Evolutionary conservation across 257 asterid species (phyloP).

Genomic region (Solanum ossicruentum): DNA sequence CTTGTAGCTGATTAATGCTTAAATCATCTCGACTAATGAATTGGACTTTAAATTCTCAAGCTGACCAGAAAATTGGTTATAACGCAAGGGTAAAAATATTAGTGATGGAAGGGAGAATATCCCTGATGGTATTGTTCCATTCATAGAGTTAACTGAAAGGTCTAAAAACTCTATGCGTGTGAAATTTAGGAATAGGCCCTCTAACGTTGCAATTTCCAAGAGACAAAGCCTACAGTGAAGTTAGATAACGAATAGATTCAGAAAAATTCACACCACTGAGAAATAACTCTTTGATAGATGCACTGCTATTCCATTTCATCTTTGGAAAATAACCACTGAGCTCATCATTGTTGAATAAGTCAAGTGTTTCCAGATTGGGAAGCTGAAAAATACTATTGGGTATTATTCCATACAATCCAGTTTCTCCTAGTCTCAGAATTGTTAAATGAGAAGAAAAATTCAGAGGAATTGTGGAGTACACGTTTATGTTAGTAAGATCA

Average conservation of each 20-base stretch:
- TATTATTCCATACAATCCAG: background rate
- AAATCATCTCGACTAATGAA: background rate
- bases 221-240: background rate
- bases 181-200: background rate
- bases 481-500: background rate
- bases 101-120: background rate
- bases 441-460: slow-evolving; percentile 1
- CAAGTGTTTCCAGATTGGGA: background rate
- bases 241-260: background rate
- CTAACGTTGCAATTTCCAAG: background rate
- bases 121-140: background rate
- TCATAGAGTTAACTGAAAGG: background rate
- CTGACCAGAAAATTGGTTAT: no score
- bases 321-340: background rate
- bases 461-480: background rate
- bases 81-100: rapidly evolving
- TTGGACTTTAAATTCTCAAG: background rate
- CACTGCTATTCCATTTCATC: background rate
- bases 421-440: background rate
- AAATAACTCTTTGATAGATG: background rate
- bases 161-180: rapidly evolving
- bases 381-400: background rate
- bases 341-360: background rate
- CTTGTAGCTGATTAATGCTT: background rate
- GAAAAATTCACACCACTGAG: background rate